Evolutionary conservation across 1,139 yeast genomes (phyloP).

Genomic region (Yamadazyma jaroonii): DNA sequence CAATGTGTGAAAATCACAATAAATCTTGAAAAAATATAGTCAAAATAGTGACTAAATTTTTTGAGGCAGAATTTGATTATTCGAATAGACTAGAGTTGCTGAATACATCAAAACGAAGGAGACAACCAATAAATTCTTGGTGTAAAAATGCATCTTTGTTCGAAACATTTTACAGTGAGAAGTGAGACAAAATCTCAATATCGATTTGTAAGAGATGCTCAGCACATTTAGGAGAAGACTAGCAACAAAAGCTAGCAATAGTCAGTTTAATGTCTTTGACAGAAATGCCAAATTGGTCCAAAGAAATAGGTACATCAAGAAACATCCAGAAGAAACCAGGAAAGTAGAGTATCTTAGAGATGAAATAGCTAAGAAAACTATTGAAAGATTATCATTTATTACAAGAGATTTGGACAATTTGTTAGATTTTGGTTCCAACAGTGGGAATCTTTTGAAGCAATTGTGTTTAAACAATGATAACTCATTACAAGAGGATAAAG

Average conservation of each 20-base stretch:
- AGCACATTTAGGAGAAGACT: constrained; percentile 5
- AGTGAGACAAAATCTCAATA: too few relatives aligned
- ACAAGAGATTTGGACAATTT: constrained; percentile 60
- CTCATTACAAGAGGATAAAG: constrained; percentile 46
- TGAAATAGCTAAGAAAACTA: constrained; percentile 70
- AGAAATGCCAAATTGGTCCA: constrained; percentile 59
- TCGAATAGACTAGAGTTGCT: too few relatives aligned
- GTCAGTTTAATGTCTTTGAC: constrained; percentile 62
- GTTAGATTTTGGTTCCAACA: constrained; percentile 71
- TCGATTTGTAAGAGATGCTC: neutral
- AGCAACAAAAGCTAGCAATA: constrained; percentile 18
- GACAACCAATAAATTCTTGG: too few relatives aligned
- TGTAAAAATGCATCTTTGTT: too few relatives aligned
- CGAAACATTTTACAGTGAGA: neutral
- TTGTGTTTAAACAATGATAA: constrained; percentile 29
- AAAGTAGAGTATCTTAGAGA: constrained; percentile 74
- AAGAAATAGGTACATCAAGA: constrained; percentile 49
- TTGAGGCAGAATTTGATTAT: too few relatives aligned
- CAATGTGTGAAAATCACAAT: too few relatives aligned
- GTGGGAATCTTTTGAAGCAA: constrained; percentile 54
- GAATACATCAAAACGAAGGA: too few relatives aligned
- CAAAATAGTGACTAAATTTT: too few relatives aligned
- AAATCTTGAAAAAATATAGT: too few relatives aligned
- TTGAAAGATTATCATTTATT: constrained; percentile 73
- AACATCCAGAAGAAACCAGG: constrained; percentile 43